Evolutionary conservation across 345 rosid species (phyloP), one percentile per base, ranked within the genome.

Genomic region (Eucalyptus coolabah): DNA sequence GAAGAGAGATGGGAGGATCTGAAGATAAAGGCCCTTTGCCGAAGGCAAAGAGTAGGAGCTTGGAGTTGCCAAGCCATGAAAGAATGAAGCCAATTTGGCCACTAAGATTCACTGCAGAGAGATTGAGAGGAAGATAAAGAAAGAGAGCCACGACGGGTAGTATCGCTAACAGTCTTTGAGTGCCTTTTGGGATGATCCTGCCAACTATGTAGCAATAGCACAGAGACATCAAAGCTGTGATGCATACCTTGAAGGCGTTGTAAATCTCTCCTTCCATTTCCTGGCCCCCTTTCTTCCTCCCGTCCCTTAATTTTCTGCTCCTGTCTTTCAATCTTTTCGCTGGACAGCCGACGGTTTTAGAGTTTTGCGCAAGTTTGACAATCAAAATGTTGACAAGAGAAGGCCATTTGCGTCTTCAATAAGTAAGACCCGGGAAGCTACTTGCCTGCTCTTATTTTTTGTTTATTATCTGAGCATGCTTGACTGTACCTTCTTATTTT

Each of bases 1-100:
- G 85, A 23, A 91, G 86, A 60, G 90, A 65, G 65, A 87, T 45
- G 14, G 88, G 81, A 16, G 91, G 90, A 50, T 92, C 69, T 19
- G 91, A 86, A 8, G 88, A 87, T 24, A 93, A 50, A 34, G 94
- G 94, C 28, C 93, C 93, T 86, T 87, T 81, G 23, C 89, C 90
- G 13, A 91, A 93, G 47, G 92, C 92, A 21, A 93, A 89, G 32
- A 92, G 88, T 47, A 93, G 53, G 89, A 93, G 91, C 88, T 92
- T 90, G 92, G 90, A 91, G 89, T 91, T 92, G 67, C 92, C 88
- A 6, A 93, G 94, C 92, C 92, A 93, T 34, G 90, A 89, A 10
- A 93, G 28, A 88, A 91, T 92, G 91, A 93, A 91, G 67, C 88
- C 86, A 30, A 90, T 72, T 89, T 34, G 17, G 77, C 91, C 89